Evolutionary conservation across 176 grass and related monocot genomes (phyloP).

Genomic region (Lolium perenne): DNA sequence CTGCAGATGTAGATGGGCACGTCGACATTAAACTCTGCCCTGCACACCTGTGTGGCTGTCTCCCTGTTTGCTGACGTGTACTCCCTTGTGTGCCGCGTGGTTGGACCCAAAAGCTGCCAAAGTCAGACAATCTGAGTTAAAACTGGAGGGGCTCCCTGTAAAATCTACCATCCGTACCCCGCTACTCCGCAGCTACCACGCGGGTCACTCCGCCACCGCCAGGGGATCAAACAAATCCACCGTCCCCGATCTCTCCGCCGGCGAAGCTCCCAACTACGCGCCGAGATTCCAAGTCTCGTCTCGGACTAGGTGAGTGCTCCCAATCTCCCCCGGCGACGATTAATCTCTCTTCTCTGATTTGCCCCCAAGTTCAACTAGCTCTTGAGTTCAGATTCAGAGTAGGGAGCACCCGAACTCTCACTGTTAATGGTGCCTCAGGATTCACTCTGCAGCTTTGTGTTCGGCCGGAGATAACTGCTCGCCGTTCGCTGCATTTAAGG

Average conservation of each 20-base stretch:
- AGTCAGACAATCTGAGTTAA: neutral
- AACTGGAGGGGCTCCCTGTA: neutral
- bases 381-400: neutral
- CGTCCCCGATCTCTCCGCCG: neutral
- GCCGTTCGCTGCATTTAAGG: neutral
- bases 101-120: neutral
- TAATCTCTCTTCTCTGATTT: neutral
- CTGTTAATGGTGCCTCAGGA: neutral
- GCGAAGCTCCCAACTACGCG: neutral
- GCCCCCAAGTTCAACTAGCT: neutral
- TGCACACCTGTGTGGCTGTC: neutral
- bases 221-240: neutral
- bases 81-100: neutral
- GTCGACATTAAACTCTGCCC: neutral
- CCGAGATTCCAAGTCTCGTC: neutral
- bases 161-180: neutral
- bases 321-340: neutral
- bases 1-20: neutral
- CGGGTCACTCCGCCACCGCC: too few species aligned
- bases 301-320: neutral
- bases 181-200: neutral
- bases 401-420: neutral
- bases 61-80: neutral
- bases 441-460: too few species aligned
- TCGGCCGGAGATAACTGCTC: too few species aligned